Evolutionary conservation across 1,284 basidiomycete species (phyloP).

Genomic region (Marasmius fiardii): DNA sequence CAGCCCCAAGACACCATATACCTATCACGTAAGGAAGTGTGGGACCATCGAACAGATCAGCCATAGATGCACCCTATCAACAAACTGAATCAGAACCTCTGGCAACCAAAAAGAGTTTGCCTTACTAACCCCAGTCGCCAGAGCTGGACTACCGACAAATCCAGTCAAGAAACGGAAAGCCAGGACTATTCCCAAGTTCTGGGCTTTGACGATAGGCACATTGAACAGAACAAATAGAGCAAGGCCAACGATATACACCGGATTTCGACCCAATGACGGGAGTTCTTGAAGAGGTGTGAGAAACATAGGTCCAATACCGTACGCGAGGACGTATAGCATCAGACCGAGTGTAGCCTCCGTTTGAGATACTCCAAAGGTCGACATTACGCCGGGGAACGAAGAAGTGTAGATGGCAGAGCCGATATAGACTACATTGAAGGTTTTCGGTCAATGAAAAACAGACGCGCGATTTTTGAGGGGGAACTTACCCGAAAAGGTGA

Average conservation of each 20-base stretch:
- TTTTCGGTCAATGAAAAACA: too few relatives aligned
- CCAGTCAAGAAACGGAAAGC: slow-evolving; percentile 65
- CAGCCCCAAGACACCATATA: slow-evolving; percentile 55
- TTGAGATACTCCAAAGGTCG: slow-evolving; percentile 44
- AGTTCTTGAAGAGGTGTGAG: slow-evolving; percentile 54
- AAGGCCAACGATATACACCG: slow-evolving; percentile 52
- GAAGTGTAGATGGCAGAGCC: slow-evolving; percentile 38
- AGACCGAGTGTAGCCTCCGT: slow-evolving; percentile 36
- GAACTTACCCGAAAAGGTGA: slow-evolving; percentile 54
- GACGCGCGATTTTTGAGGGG: too few relatives aligned
- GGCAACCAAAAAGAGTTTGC: neutral
- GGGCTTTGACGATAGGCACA: slow-evolving; percentile 54
- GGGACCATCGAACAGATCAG: slow-evolving; percentile 23
- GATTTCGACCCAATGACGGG: slow-evolving; percentile 34
- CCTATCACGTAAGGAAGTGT: slow-evolving; percentile 54
- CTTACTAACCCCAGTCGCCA: slow-evolving; percentile 26
- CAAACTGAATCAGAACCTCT: neutral
- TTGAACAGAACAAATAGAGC: slow-evolving; percentile 52
- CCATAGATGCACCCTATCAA: slow-evolving; percentile 19
- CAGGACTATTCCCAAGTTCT: slow-evolving; percentile 53
- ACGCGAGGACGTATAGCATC: slow-evolving; percentile 26
- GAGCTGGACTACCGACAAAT: slow-evolving; percentile 39
- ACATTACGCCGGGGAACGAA: slow-evolving; percentile 37
- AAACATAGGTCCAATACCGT: slow-evolving; percentile 37
- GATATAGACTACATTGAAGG: slow-evolving; percentile 14